A percentile compares a stretch with the other conserved stretches of the same genome.
phyloP scores from a whole-genome alignment of 2,329 filamentous ascomycete genomes.

The Cercospora sesami region DNA sequence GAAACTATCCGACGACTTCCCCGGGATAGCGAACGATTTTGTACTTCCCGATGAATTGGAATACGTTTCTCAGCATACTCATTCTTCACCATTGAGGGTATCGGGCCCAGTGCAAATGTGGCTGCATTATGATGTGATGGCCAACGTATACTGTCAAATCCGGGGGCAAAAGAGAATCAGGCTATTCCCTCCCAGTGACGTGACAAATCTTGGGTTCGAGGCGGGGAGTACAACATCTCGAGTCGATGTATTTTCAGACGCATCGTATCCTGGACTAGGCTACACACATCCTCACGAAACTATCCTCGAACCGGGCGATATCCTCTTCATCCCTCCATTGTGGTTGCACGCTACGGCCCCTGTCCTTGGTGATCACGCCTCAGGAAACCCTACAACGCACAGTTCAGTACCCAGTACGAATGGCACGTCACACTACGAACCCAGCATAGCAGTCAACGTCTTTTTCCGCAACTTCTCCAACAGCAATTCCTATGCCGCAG shows the following conservation, averaged over 20 bases:
- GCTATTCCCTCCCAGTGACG: slow-evolving; percentile 76
- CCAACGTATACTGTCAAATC: slow-evolving; percentile 82
- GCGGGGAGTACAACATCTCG: slow-evolving; percentile 79
- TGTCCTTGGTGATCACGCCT: slow-evolving; percentile 26
- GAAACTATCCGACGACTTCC: slow-evolving; percentile 70
- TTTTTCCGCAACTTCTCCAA: slow-evolving; percentile 71
- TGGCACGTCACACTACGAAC: neutral
- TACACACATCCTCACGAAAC: slow-evolving; percentile 67
- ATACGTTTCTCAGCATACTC: slow-evolving; percentile 61
- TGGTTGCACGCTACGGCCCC: slow-evolving; percentile 79
- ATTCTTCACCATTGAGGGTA: slow-evolving; percentile 77
- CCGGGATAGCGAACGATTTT: slow-evolving; percentile 69
- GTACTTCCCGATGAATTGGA: slow-evolving; percentile 62
- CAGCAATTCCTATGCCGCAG: slow-evolving; percentile 63
- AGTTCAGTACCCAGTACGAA: neutral
- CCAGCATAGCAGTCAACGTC: slow-evolving; percentile 79
- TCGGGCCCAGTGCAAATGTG: slow-evolving; percentile 82
- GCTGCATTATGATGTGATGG: slow-evolving; percentile 90
- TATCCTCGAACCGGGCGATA: slow-evolving; percentile 67
- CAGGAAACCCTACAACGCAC: neutral
- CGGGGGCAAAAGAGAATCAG: slow-evolving; percentile 70
- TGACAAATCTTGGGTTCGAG: slow-evolving; percentile 67
- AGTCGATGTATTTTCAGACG: slow-evolving; percentile 64
- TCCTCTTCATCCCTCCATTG: slow-evolving; percentile 76
- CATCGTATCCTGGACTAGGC: slow-evolving; percentile 29